phyloP scores from a whole-genome alignment of 2,329 filamentous ascomycete species.

The Aspergillus vadensis region DNA sequence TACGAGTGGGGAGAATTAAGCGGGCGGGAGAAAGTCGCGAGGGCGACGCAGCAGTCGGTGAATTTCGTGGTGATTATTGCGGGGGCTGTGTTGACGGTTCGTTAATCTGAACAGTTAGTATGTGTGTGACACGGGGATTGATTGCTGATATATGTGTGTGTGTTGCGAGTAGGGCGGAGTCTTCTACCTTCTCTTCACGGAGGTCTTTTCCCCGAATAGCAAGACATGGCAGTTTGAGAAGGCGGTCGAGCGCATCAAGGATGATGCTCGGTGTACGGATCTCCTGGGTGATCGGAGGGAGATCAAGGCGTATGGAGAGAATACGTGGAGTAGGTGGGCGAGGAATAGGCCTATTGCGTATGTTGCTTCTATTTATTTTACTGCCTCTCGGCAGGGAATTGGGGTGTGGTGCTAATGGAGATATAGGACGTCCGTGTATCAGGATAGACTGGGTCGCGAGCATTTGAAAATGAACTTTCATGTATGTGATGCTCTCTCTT shows the following conservation, averaged over 20 bases:
- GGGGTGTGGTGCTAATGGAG: conserved; percentile 31
- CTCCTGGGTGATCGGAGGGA: conserved; percentile 74
- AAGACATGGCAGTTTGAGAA: conserved; percentile 87
- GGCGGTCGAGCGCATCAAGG: conserved; percentile 75
- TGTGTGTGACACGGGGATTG: not conserved
- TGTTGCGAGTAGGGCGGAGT: conserved; percentile 64
- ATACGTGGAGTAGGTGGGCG: conserved; percentile 80
- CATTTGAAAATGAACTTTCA: conserved; percentile 86
- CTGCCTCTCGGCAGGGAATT: no score
- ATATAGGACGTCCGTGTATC: conserved; percentile 64
- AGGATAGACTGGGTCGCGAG: conserved; percentile 73
- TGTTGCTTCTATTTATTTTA: conserved; percentile 16
- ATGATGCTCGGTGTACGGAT: conserved; percentile 69
- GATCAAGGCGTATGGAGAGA: conserved; percentile 79
- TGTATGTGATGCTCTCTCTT: conserved; percentile 49
- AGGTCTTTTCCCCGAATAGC: conserved; percentile 82
- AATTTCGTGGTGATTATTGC: conserved; percentile 78
- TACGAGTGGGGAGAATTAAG: conserved; percentile 81
- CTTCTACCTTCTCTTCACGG: conserved; percentile 73
- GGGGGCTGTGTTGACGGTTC: conserved; percentile 74
- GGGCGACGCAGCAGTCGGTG: conserved; percentile 86
- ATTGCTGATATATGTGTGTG: not conserved
- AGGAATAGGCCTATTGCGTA: conserved; percentile 59
- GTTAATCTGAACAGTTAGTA: no score
- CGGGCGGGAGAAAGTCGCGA: conserved; percentile 72